These are phyloP conservation scores for Penicillium sp. DNA, from an alignment of 2,329 filamentous ascomycete genomes.

Conservation along the genomic window DNA sequence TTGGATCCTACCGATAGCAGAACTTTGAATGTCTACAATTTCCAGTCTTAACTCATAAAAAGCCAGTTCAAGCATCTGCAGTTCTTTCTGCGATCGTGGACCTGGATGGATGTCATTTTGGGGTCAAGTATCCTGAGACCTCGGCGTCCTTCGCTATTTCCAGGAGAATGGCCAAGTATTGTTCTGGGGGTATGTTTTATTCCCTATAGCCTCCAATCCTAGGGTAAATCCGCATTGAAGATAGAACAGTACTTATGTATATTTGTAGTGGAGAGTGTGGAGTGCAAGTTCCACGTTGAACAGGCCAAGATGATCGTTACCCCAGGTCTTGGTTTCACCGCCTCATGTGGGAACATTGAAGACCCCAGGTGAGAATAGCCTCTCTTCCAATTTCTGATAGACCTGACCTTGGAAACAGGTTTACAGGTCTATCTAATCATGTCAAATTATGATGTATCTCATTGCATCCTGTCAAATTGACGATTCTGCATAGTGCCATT, in stretches of 20 bases:
- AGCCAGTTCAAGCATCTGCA: neutral
- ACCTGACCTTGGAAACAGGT: neutral
- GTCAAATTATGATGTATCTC: neutral
- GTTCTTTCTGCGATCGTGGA: too few species aligned
- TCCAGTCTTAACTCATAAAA: neutral
- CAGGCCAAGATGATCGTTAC: neutral
- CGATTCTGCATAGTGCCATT: slow-evolving; percentile 15
- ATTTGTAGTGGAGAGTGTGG: neutral
- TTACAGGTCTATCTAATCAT: neutral
- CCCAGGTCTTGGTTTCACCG: neutral
- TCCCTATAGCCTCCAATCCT: neutral
- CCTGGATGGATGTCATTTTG: neutral
- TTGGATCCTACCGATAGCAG: neutral
- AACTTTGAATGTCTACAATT: neutral
- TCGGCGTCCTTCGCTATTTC: neutral
- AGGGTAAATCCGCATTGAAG: neutral
- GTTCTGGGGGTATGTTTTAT: neutral
- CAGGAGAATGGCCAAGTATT: neutral
- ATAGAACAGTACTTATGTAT: too few species aligned
- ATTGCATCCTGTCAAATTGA: neutral
- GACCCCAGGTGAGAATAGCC: neutral
- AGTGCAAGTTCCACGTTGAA: neutral
- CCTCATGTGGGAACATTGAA: neutral
- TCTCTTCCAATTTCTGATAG: neutral
- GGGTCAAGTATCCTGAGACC: neutral